Evolutionary conservation across 2,329 filamentous ascomycete species (phyloP).

Genomic region (Paraphoma chrysanthemicola): DNA sequence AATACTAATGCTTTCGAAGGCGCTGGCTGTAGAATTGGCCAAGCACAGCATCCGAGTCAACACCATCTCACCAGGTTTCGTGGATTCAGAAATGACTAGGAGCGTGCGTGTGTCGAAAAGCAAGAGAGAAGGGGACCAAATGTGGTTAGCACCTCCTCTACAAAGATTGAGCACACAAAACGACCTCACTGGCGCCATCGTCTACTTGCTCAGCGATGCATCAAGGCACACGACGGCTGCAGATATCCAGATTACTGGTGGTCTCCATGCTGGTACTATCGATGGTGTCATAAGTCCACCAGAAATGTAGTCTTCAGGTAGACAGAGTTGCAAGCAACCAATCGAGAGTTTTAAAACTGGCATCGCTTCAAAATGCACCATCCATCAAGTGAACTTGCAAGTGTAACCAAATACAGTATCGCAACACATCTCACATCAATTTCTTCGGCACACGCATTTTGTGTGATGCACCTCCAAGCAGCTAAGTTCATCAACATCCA

Average conservation of each 20-base stretch:
- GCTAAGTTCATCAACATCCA: no score
- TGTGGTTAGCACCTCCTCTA: conserved; percentile 41
- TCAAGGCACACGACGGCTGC: conserved; percentile 52
- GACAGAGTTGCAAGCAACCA: no score
- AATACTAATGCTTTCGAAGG: conserved; percentile 51
- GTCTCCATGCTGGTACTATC: conserved; percentile 34
- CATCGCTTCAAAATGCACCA: no score
- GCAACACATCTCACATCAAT: no score
- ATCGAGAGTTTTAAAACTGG: no score
- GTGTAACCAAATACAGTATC: no score
- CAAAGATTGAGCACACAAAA: conserved; percentile 51
- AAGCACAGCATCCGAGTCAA: conserved; percentile 42
- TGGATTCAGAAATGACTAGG: conserved; percentile 35
- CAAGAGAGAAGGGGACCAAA: conserved; percentile 19
- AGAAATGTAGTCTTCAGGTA: neutral
- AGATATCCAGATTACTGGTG: conserved; percentile 56
- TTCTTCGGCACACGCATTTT: no score
- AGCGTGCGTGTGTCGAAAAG: conserved; percentile 21
- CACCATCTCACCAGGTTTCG: conserved; percentile 43
- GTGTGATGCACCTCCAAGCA: no score
- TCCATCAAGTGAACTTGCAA: no score
- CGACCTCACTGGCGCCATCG: conserved; percentile 52
- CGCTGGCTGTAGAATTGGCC: conserved; percentile 42
- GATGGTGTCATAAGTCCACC: conserved; percentile 13
- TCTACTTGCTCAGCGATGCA: conserved; percentile 56